Conservation (phyloP, 164 flowering plant species). For the Vitis cinerea region DNA sequence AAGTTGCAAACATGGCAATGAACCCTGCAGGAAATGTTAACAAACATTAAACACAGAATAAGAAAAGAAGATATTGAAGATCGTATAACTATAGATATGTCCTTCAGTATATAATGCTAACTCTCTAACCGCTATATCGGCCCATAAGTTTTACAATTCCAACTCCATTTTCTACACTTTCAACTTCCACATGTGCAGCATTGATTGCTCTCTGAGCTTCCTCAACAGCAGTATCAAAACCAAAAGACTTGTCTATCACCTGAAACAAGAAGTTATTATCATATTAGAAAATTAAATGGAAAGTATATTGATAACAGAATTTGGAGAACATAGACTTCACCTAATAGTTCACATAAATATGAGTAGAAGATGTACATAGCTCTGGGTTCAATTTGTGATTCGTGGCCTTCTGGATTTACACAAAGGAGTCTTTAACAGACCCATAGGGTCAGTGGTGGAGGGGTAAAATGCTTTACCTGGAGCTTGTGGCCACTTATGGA, state of each 20-base stretch:
- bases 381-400: too few relatives aligned
- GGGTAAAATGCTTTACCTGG: too few relatives aligned
- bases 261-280: slow-evolving; percentile 10
- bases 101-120: background rate
- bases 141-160: slow-evolving; percentile 74
- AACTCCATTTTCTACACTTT: slow-evolving; percentile 65
- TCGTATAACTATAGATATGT: too few relatives aligned
- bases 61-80: too few relatives aligned
- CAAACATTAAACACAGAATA: background rate
- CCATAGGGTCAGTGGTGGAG: too few relatives aligned
- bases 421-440: too few relatives aligned
- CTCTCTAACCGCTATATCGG: slow-evolving; percentile 51
- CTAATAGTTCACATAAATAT: background rate
- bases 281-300: background rate
- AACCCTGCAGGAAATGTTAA: slow-evolving; percentile 39
- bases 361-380: background rate
- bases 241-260: slow-evolving; percentile 72
- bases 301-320: background rate
- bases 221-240: slow-evolving; percentile 75
- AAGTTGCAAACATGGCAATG: slow-evolving; percentile 60
- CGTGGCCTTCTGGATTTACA: too few relatives aligned
- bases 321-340: background rate
- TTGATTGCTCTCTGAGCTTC: slow-evolving; percentile 73
- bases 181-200: slow-evolving; percentile 73
- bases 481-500: too few relatives aligned